Conservation (phyloP, 2,329 filamentous ascomycete species). For the Tolypocladium guangdongense region DNA sequence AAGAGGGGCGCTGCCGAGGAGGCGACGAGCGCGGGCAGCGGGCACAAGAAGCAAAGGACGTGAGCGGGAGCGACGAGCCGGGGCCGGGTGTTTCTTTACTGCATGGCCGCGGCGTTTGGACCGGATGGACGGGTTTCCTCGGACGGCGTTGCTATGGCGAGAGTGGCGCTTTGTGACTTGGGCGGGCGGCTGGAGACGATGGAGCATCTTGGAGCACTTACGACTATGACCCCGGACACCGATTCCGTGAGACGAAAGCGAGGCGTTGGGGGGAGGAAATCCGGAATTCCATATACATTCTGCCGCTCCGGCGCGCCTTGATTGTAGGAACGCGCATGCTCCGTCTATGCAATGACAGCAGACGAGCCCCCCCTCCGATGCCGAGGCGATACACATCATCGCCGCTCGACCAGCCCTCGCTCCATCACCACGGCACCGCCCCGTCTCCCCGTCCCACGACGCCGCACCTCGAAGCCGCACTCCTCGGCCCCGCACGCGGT, state of each 20-base stretch:
- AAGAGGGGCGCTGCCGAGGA: conserved; percentile 11
- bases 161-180: not conserved
- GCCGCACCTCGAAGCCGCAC: conserved; percentile 29
- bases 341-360: not conserved
- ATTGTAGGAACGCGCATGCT: not conserved
- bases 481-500: conserved; percentile 31
- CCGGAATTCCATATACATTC: not conserved
- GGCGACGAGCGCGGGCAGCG: conserved; percentile 3
- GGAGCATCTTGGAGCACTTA: too few species aligned
- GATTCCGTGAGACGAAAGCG: not conserved
- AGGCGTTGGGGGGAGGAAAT: not conserved
- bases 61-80: conserved; percentile 7
- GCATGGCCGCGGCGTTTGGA: not conserved
- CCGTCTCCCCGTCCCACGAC: conserved; percentile 27
- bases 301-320: not conserved
- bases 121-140: not conserved
- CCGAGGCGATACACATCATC: not conserved
- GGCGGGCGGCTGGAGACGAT: not conserved
- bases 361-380: not conserved
- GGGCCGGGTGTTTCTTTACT: not conserved
- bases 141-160: not conserved
- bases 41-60: conserved; percentile 20
- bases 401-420: not conserved
- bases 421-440: not conserved
- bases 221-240: not conserved